phyloP scores from a whole-genome alignment of 257 asterid species.

The Gardenia jasminoides region DNA sequence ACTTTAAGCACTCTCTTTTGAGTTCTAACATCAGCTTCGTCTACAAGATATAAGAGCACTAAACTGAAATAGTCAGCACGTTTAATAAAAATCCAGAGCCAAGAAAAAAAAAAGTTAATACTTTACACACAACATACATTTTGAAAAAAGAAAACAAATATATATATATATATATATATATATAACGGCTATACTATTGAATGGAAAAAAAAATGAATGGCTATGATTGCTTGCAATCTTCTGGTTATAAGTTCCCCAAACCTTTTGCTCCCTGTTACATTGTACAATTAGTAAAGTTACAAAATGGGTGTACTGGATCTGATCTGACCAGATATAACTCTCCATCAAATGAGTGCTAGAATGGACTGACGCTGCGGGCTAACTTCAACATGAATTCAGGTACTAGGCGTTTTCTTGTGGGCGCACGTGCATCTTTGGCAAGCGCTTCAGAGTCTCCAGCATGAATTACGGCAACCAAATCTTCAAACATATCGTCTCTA shows the following conservation, averaged over 20 bases:
- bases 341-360: conserved; percentile 19
- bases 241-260: background rate
- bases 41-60: too few species aligned
- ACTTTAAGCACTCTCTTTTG: too few species aligned
- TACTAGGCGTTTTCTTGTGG: conserved; percentile 76
- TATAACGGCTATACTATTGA: too few species aligned
- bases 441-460: conserved; percentile 71
- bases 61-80: too few species aligned
- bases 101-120: too few species aligned
- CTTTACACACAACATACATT: too few species aligned
- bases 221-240: background rate
- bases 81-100: too few species aligned
- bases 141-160: too few species aligned
- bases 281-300: background rate
- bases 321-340: background rate
- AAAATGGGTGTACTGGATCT: background rate
- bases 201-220: background rate
- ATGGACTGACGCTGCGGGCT: conserved; percentile 77
- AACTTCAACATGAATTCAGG: conserved; percentile 82
- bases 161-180: too few species aligned
- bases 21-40: too few species aligned
- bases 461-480: conserved; percentile 61
- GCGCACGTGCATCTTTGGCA: conserved; percentile 53
- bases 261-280: background rate
- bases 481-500: conserved; percentile 68